phyloP scores from a whole-genome alignment of 2,329 filamentous ascomycete species.

The Pseudogymnoascus sp. region DNA sequence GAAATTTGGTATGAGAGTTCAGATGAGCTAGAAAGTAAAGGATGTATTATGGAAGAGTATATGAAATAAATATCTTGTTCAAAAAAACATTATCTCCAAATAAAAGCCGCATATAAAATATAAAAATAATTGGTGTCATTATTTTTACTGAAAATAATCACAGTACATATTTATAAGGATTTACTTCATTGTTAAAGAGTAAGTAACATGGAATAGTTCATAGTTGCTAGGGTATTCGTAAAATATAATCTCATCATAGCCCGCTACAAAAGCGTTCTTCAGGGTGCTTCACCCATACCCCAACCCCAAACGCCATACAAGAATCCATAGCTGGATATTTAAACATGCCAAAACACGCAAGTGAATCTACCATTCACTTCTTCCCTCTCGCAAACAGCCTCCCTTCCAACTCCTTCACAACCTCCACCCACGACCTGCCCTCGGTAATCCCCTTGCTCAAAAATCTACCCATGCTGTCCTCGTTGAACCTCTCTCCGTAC shows the following conservation, averaged over 20 bases:
- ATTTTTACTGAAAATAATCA: neutral
- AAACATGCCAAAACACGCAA: neutral
- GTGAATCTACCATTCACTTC: slow-evolving; percentile 32
- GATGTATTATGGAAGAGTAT: too few relatives aligned
- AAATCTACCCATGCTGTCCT: slow-evolving; percentile 67
- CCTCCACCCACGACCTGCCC: slow-evolving; percentile 45
- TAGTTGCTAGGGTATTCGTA: slow-evolving; percentile 8
- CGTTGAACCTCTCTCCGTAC: slow-evolving; percentile 73
- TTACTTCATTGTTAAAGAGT: neutral
- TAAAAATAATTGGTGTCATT: too few relatives aligned
- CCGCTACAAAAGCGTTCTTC: slow-evolving; percentile 4
- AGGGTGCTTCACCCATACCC: neutral
- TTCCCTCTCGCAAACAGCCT: slow-evolving; percentile 48
- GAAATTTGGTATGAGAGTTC: too few relatives aligned
- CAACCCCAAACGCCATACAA: neutral
- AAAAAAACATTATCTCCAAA: too few relatives aligned
- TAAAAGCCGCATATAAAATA: too few relatives aligned
- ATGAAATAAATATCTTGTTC: too few relatives aligned
- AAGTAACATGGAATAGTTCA: neutral
- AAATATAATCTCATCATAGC: slow-evolving; percentile 1
- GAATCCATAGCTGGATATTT: neutral
- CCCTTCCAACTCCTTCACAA: slow-evolving; percentile 47
- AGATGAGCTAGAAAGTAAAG: too few relatives aligned
- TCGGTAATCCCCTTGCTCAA: slow-evolving; percentile 46
- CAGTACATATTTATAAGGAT: too few relatives aligned